Evolutionary conservation across 305 asterid genomes (phyloP), one percentile per base, ranked within the genome.

Genomic region (Fraxinus dipetala): DNA sequence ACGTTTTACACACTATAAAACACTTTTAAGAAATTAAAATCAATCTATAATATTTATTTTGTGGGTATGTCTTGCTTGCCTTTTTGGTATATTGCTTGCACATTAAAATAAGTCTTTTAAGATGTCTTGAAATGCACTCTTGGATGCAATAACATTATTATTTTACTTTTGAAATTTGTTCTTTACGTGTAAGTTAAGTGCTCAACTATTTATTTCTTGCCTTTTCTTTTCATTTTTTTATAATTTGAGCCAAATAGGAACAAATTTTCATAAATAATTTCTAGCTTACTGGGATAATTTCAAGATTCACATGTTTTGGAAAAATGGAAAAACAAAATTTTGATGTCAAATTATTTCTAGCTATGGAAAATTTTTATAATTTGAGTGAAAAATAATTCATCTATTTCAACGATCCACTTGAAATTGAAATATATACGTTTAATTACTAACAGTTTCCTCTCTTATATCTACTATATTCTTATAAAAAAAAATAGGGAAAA

Each of bases 111-210:
- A 6, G 75, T 13, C 14, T 72, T 83, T 77, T 9, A 18, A 35
- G 63, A 63, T 87, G 80, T 61, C 90, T 85, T 89, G 36, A 80
- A 80, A 84, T 84, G 48, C 76, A 88, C 92, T 87, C 77, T 61
- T 22, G 26, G 31, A 72, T 83, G 59, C 32, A 45, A 30, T 30
- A 36, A 30, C 65, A 16, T 61, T 38, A 82, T 63, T 70, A 77
- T 65, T 79, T 79, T 82, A 48, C 76, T 61, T 83, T 8, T 40
- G 40, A 73, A 83, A 74, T 74, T 28, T 67, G 9, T 30, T 18
- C 36, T 67, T 67, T 14, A 0, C 18, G 0, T 28, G 22, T 67
- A 28, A 22, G 38, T 26, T 26, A 65, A 65, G 35, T 26, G 73
- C 18, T 65, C 6, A 4, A 5, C 38, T 14, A 26, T 28, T 67